Percentiles rank a stretch among this genome's conserved stretches.
phyloP scores from a whole-genome alignment of 2,329 filamentous ascomycete species.

The Aspergillus alliaceus region DNA sequence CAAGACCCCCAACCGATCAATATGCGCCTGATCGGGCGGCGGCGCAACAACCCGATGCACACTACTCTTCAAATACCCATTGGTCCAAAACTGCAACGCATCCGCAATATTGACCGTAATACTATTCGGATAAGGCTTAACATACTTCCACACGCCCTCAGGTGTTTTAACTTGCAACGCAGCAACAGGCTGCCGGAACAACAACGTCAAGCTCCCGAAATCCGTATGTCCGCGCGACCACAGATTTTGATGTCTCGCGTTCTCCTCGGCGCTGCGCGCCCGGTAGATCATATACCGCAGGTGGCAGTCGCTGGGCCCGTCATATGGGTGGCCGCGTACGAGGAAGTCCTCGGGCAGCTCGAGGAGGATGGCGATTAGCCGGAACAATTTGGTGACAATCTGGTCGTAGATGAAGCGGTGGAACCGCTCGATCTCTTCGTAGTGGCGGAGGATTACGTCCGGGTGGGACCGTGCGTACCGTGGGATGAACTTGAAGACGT shows the following conservation, averaged over 20 bases:
- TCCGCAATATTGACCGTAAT: constrained; percentile 55
- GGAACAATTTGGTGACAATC: constrained; percentile 56
- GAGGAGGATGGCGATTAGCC: constrained; percentile 60
- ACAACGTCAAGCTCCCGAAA: constrained; percentile 56
- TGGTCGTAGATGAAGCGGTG: constrained; percentile 53
- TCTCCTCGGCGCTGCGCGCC: constrained; percentile 50
- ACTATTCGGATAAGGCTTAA: constrained; percentile 49
- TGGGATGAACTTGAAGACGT: constrained; percentile 21
- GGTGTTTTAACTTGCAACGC: constrained; percentile 55
- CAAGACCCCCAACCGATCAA: constrained; percentile 39
- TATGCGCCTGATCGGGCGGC: constrained; percentile 44
- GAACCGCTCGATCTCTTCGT: constrained; percentile 59
- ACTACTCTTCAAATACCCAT: constrained; percentile 47
- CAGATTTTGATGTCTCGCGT: constrained; percentile 44
- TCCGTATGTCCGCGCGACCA: constrained; percentile 57
- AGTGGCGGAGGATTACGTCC: constrained; percentile 48
- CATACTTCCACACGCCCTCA: constrained; percentile 51
- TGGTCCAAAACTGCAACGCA: constrained; percentile 50
- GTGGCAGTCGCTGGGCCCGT: constrained; percentile 58
- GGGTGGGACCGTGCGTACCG: constrained; percentile 17
- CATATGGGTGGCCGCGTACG: constrained; percentile 56
- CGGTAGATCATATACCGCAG: constrained; percentile 62
- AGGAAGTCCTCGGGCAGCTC: constrained; percentile 60
- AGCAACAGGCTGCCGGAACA: constrained; percentile 60
- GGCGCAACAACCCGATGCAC: constrained; percentile 49